These are phyloP conservation scores for Cynara cardunculus DNA, from an alignment of 129 eudicot species.

Conservation along the genomic window DNA sequence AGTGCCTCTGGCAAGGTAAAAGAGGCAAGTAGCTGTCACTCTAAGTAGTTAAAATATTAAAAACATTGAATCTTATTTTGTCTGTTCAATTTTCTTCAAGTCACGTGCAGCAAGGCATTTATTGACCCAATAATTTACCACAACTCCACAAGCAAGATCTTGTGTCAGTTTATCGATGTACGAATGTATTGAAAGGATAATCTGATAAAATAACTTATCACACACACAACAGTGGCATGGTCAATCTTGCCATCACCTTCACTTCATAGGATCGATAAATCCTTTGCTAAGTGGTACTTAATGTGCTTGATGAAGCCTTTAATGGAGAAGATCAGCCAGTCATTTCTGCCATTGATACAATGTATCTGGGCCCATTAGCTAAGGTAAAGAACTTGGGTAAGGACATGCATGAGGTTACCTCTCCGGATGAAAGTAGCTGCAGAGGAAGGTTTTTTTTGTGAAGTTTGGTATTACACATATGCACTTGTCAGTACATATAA, in stretches of 20 bases:
- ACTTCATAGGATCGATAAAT: background rate
- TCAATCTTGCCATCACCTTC: background rate
- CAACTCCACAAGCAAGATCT: background rate
- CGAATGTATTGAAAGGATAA: background rate
- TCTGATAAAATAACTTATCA: background rate
- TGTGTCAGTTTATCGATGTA: slow-evolving; percentile 5
- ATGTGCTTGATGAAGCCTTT: background rate
- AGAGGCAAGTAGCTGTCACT: background rate
- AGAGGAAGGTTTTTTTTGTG: background rate
- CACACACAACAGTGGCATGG: background rate
- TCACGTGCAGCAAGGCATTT: slow-evolving; percentile 1
- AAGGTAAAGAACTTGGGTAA: background rate
- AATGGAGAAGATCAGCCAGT: background rate
- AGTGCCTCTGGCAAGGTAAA: background rate
- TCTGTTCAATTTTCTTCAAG: background rate
- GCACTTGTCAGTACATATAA: background rate
- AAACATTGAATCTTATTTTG: background rate
- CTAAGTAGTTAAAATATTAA: background rate
- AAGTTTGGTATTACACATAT: background rate
- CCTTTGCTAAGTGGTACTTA: background rate
- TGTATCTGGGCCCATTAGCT: background rate
- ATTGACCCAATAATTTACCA: slow-evolving; percentile 15
- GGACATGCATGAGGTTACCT: background rate
- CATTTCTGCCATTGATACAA: background rate
- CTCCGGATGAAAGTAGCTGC: background rate